Conservation (phyloP, 1,284 basidiomycete genomes). For the Erythrobasidium hasegawianum region DNA sequence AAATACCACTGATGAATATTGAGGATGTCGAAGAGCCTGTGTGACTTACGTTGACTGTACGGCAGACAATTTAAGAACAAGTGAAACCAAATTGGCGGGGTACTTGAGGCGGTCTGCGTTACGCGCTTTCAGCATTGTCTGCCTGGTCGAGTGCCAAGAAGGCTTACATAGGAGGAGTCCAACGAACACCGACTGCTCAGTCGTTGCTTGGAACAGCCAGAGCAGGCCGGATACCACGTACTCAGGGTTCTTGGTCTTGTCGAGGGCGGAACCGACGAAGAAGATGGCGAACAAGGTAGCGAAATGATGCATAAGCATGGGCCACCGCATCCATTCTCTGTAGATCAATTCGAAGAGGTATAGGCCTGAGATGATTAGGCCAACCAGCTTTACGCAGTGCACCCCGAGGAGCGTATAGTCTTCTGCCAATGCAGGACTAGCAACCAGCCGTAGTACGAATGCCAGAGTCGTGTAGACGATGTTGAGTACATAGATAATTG, state of each 20-base stretch:
- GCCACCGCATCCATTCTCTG: background rate
- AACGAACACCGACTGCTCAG: constrained; percentile 5
- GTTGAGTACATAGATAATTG: constrained; percentile 6
- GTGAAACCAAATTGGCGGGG: background rate
- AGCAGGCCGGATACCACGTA: background rate
- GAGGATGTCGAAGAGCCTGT: background rate
- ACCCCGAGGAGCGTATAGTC: constrained; percentile 1
- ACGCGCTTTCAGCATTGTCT: too few relatives aligned
- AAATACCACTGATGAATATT: too few relatives aligned
- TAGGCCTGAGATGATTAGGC: background rate
- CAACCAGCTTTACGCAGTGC: background rate
- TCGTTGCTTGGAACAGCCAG: constrained; percentile 11
- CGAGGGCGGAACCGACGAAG: background rate
- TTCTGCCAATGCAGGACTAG: background rate
- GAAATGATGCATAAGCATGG: constrained; percentile 9
- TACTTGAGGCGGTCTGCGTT: constrained; percentile 10
- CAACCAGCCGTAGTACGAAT: constrained; percentile 2
- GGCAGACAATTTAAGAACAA: background rate
- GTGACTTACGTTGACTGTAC: constrained; percentile 5
- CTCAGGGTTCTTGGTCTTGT: background rate
- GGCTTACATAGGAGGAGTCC: constrained; percentile 5
- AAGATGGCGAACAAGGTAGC: constrained; percentile 16
- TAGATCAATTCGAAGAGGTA: constrained; percentile 10
- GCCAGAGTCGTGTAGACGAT: constrained; percentile 2
- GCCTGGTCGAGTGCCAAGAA: too few relatives aligned